These are phyloP conservation scores for Sicyos edulis DNA, from an alignment of 306 rosid genomes.

Conservation along the genomic window DNA sequence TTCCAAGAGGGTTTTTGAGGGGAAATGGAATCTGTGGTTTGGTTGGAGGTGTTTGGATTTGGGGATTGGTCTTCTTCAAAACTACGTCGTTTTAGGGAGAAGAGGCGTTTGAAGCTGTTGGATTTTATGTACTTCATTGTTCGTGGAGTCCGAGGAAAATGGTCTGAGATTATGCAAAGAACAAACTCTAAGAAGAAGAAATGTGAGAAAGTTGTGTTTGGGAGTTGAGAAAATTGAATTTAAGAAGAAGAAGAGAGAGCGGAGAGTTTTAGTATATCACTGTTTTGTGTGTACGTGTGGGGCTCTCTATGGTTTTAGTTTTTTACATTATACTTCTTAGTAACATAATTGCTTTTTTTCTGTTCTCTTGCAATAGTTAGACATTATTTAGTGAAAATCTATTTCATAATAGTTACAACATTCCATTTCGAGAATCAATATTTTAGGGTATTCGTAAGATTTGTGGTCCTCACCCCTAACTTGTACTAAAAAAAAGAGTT, in stretches of 20 bases:
- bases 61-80: conserved; percentile 29
- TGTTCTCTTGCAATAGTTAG: too few relatives aligned
- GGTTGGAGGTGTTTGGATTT: conserved; percentile 24
- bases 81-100: conserved; percentile 56
- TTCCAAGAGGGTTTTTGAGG: conserved; percentile 69
- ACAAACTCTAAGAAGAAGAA: neutral
- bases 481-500: too few relatives aligned
- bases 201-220: neutral
- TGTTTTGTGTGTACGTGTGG: conserved; percentile 13
- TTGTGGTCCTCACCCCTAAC: too few relatives aligned
- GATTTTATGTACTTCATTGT: conserved; percentile 64
- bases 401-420: too few relatives aligned
- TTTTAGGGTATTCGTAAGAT: too few relatives aligned
- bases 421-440: too few relatives aligned
- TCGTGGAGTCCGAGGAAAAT: conserved; percentile 7
- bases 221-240: conserved; percentile 15
- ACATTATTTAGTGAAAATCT: too few relatives aligned
- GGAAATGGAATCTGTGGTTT: conserved; percentile 26
- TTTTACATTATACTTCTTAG: neutral
- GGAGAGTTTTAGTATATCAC: neutral
- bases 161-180: conserved; percentile 42
- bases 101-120: conserved; percentile 65
- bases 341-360: neutral
- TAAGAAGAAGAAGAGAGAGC: conserved; percentile 11
- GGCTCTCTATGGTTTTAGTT: neutral